These are phyloP conservation scores for Fusarium mexicanum DNA, from an alignment of 2,329 filamentous ascomycete species.

Conservation along the genomic window DNA sequence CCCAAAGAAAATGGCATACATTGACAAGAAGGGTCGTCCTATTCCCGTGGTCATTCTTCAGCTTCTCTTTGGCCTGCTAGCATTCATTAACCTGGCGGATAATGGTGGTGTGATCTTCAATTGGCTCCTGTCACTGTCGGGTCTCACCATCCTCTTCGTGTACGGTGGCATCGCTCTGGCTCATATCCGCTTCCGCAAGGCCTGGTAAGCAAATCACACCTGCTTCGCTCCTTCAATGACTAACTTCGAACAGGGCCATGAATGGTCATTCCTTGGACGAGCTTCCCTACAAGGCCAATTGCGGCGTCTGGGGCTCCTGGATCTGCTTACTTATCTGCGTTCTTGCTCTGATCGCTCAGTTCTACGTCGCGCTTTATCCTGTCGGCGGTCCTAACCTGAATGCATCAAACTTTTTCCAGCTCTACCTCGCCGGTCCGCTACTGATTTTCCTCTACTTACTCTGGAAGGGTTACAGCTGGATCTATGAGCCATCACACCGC, in stretches of 20 bases:
- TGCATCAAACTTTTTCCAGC: background rate
- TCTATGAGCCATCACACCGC: background rate
- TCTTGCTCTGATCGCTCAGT: background rate
- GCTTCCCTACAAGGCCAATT: background rate
- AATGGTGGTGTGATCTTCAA: background rate
- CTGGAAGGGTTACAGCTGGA: background rate
- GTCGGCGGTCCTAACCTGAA: background rate
- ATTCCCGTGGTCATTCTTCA: background rate
- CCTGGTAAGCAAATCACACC: background rate
- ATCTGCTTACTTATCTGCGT: background rate
- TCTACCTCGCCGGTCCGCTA: background rate
- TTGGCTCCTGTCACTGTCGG: background rate
- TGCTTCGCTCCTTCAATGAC: background rate
- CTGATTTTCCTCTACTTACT: background rate
- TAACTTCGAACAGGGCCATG: background rate
- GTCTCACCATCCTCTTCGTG: background rate
- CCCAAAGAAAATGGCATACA: background rate
- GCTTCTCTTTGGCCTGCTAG: background rate
- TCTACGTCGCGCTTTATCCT: background rate
- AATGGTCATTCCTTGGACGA: background rate
- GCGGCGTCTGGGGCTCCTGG: background rate
- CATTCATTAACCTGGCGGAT: background rate
- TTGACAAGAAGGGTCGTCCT: background rate
- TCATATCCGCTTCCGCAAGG: background rate
- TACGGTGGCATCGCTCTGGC: background rate